Evolutionary conservation across 306 rosid species (phyloP), one percentile per base, ranked within the genome.

Genomic region (Vachellia collinsii): DNA sequence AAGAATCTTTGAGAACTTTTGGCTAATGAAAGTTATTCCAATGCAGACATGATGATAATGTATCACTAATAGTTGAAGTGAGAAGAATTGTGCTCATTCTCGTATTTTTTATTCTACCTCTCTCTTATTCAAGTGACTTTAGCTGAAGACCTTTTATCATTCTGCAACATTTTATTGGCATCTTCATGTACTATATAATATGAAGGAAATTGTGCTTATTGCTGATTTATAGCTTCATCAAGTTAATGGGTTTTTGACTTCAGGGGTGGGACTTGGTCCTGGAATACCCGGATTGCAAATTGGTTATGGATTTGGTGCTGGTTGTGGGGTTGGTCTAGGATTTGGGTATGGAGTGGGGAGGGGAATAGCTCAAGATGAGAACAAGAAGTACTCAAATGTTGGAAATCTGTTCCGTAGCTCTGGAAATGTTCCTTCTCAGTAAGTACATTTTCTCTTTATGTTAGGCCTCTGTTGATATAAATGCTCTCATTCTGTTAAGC

Each of bases 331-430:
- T 85, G 97, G 97, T 38, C 36, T 94, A 62, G 97, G 99, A 66
- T 93, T 93, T 80, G 99, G 99, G 70, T 94, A 94, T 78, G 99
- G 97, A 54, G 25, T 86, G n/a, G 99, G 99, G 16, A 93, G 83
- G 80, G 99, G 99, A 77, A 68, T 91, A 41, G 95, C 97, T 23
- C 90, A 86, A 70, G 97, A 94, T 86, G 91, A 89, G 46, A 54
- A 77, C 76, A 86, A 78, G 50, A 89, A 88, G 82, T 88, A 89
- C 87, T 86, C 97, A 41, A 94, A 93, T 76, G 86, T 92, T 58
- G 97, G 94, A 75, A 86, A 86, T 79, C 83, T 86, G 23, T 80
- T 88, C 11, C 70, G 44, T 48, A 83, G 80, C 47, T 79, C 87
- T 42, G 11, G 69, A 78, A 83, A 74, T 68, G 29, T 86, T 37